phyloP scores from a whole-genome alignment of 73 alveolate species.

The Loxodes magnus region DNA sequence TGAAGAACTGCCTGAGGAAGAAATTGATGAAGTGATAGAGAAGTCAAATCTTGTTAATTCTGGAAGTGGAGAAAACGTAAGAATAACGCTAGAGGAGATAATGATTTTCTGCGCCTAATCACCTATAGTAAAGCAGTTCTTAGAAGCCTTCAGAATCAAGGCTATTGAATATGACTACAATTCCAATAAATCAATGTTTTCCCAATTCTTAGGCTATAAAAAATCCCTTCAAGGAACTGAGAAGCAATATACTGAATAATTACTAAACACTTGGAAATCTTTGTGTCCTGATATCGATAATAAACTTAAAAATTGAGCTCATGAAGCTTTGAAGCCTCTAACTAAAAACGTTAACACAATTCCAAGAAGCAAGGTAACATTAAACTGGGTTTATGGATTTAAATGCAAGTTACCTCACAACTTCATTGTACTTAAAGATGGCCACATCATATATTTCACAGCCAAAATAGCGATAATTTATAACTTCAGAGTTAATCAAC shows the following conservation, averaged over 20 bases:
- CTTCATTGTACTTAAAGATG: conserved; percentile 31
- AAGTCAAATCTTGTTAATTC: conserved; percentile 37
- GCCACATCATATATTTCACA: conserved; percentile 66
- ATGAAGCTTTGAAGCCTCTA: conserved; percentile 38
- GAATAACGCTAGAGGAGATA: background rate
- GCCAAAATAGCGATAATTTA: conserved; percentile 74
- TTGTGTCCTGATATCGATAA: conserved; percentile 14
- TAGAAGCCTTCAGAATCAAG: conserved; percentile 42
- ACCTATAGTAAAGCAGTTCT: conserved; percentile 50
- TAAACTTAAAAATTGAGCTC: conserved; percentile 23
- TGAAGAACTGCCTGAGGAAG: conserved; percentile 51
- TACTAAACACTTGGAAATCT: background rate
- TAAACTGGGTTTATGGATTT: conserved; percentile 95
- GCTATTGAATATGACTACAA: conserved; percentile 52
- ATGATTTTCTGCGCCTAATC: conserved; percentile 30
- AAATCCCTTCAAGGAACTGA: background rate
- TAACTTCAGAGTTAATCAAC: conserved; percentile 62
- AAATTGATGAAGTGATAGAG: conserved; percentile 49
- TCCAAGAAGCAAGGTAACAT: conserved; percentile 20
- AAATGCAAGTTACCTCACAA: conserved; percentile 43
- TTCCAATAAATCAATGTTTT: conserved; percentile 29
- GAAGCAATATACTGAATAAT: background rate
- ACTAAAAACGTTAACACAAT: conserved; percentile 27
- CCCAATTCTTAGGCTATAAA: conserved; percentile 26
- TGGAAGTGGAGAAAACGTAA: conserved; percentile 29